phyloP scores from a whole-genome alignment of 345 rosid species.

The Citrus glauca region DNA sequence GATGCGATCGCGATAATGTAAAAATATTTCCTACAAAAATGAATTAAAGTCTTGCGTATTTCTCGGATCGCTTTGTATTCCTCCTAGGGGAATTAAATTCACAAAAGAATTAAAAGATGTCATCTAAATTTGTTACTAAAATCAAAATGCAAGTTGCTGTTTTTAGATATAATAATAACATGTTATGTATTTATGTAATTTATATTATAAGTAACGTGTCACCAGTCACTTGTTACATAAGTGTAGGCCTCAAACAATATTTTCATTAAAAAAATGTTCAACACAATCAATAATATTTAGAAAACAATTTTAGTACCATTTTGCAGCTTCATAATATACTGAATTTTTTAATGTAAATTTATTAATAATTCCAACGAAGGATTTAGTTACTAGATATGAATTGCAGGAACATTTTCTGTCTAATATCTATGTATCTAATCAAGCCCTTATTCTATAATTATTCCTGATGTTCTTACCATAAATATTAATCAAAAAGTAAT shows the following conservation, averaged over 20 bases:
- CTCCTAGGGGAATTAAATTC: neutral
- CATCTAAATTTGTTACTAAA: too few species aligned
- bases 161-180: too few species aligned
- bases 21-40: neutral
- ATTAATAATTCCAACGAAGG: neutral
- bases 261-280: neutral
- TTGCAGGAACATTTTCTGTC: neutral
- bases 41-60: neutral
- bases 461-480: conserved; percentile 5
- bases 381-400: neutral
- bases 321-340: neutral
- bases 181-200: too few species aligned
- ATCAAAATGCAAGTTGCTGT: too few species aligned
- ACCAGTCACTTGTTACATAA: too few species aligned
- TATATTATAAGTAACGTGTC: too few species aligned
- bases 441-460: neutral
- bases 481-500: neutral
- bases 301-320: neutral
- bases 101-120: too few species aligned
- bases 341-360: neutral
- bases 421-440: neutral
- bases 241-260: too few species aligned
- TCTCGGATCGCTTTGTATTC: neutral
- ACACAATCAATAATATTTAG: neutral
- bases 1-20: neutral